Conservation (phyloP, 768 basidiomycete species). For the Steccherinum ochraceum region DNA sequence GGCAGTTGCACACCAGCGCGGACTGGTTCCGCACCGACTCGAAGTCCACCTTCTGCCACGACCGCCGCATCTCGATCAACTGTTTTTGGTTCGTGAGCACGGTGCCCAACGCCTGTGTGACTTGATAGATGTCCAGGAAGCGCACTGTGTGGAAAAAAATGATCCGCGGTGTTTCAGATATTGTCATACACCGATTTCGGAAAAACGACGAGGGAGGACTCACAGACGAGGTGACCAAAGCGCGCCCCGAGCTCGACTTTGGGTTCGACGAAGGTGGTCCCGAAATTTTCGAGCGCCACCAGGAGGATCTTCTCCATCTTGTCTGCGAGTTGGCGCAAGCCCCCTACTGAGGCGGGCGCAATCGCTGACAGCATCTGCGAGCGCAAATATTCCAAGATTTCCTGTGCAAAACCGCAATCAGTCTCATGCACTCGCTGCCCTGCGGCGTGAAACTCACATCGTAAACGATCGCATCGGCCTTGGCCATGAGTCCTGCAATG, state of each 20-base stretch:
- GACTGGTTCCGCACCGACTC: constrained; percentile 89
- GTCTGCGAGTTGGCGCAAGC: constrained; percentile 74
- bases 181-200: constrained; percentile 1
- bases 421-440: constrained; percentile 3
- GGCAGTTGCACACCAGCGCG: constrained; percentile 89
- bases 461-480: constrained; percentile 85
- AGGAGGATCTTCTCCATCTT: constrained; percentile 91
- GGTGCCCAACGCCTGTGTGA: constrained; percentile 84
- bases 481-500: constrained; percentile 82
- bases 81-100: constrained; percentile 86
- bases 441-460: constrained; percentile 54
- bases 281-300: constrained; percentile 74
- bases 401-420: constrained; percentile 37
- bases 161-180: constrained; percentile 3
- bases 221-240: constrained; percentile 85
- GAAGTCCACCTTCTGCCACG: constrained; percentile 86
- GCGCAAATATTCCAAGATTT: constrained; percentile 81
- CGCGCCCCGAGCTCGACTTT: constrained; percentile 88
- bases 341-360: constrained; percentile 56
- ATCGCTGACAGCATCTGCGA: constrained; percentile 81
- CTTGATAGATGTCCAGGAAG: constrained; percentile 89
- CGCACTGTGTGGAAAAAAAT: constrained; percentile 48
- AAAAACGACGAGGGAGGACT: constrained; percentile 27
- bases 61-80: constrained; percentile 76
- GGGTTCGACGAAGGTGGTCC: constrained; percentile 85